A percentile compares a stretch with the other conserved stretches of the same genome.
These are phyloP conservation scores for Boletus vermiculosoides DNA, from an alignment of 768 basidiomycete genomes.

Conservation along the genomic window DNA sequence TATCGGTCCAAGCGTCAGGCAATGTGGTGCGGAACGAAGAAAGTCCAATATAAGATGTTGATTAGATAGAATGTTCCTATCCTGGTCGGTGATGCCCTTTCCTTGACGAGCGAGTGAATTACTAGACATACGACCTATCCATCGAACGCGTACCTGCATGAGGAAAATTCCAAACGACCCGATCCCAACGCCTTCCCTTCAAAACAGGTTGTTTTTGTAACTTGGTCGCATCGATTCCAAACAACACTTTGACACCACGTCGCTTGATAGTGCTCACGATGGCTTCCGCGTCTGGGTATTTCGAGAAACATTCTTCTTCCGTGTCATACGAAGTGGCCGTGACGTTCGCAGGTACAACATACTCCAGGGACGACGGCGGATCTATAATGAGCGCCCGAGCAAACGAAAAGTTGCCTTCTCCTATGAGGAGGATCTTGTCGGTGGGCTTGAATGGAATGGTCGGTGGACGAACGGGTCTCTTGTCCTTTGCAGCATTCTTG, in stretches of 20 bases:
- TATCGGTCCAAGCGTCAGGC: slow-evolving; percentile 57
- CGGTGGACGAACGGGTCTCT: slow-evolving; percentile 34
- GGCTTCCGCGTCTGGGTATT: slow-evolving; percentile 72
- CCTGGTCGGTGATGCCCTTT: slow-evolving; percentile 89
- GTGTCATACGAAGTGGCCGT: slow-evolving; percentile 86
- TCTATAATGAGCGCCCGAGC: slow-evolving; percentile 64
- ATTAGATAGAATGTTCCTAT: slow-evolving; percentile 89
- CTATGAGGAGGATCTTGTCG: slow-evolving; percentile 74
- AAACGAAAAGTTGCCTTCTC: slow-evolving; percentile 96
- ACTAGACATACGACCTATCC: neutral
- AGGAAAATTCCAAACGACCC: slow-evolving; percentile 93
- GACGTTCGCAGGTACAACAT: slow-evolving; percentile 63
- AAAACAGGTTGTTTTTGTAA: slow-evolving; percentile 59
- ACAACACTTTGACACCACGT: slow-evolving; percentile 69
- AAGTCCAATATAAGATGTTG: slow-evolving; percentile 83
- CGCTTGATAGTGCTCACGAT: slow-evolving; percentile 56
- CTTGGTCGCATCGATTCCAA: slow-evolving; percentile 81
- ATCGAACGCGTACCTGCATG: slow-evolving; percentile 71
- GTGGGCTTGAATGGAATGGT: slow-evolving; percentile 65
- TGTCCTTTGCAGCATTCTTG: slow-evolving; percentile 37
- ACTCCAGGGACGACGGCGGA: slow-evolving; percentile 44
- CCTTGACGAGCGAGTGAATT: slow-evolving; percentile 41
- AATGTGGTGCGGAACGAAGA: slow-evolving; percentile 64
- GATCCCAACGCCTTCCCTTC: slow-evolving; percentile 68
- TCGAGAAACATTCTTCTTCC: slow-evolving; percentile 69